These are phyloP conservation scores for Sisymbrium altissimum DNA, from an alignment of 345 rosid species.

Conservation along the genomic window DNA sequence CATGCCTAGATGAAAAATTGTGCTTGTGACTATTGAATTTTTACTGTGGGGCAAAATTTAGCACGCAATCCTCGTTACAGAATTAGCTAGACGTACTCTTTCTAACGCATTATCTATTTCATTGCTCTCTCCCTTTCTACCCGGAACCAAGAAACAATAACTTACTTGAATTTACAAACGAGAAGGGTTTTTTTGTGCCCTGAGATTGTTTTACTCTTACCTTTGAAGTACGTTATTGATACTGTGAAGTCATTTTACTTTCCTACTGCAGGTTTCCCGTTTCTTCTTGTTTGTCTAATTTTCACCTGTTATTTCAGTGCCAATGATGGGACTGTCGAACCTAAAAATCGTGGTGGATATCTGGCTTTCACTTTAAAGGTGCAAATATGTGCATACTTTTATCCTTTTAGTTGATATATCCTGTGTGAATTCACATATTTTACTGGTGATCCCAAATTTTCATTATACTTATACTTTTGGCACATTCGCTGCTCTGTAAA, in stretches of 20 bases:
- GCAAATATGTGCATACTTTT: conserved; percentile 12
- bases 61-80: neutral
- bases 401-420: neutral
- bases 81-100: neutral
- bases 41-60: neutral
- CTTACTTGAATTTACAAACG: neutral
- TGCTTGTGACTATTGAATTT: neutral
- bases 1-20: neutral
- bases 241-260: neutral
- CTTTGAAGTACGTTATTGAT: neutral
- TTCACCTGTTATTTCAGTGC: conserved; percentile 47
- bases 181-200: neutral
- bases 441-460: neutral
- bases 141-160: neutral
- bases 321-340: conserved; percentile 55
- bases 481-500: neutral
- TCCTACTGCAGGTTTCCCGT: conserved; percentile 7
- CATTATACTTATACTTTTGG: neutral
- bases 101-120: neutral
- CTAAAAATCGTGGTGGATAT: conserved; percentile 69
- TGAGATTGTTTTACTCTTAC: neutral
- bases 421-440: neutral
- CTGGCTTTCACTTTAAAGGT: conserved; percentile 86
- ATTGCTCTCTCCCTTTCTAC: neutral
- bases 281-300: conserved; percentile 22